A percentile compares a stretch with the other conserved stretches of the same genome.
phyloP scores from a whole-genome alignment of 1,284 basidiomycete species.

The Thecaphora thlaspeos region DNA sequence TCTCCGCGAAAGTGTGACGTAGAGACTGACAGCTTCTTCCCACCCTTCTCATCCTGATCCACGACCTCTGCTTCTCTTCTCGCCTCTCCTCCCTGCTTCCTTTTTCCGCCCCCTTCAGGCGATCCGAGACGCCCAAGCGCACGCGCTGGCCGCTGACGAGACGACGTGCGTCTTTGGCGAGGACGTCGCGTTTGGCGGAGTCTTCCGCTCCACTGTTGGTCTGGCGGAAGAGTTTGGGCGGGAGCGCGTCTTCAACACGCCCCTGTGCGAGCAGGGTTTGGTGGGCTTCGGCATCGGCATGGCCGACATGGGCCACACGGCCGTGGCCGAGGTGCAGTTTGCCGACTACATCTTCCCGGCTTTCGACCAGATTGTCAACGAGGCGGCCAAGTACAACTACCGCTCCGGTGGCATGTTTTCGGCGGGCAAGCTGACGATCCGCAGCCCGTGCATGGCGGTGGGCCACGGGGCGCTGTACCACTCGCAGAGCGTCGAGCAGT shows the following conservation, averaged over 20 bases:
- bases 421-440: slow-evolving; percentile 80
- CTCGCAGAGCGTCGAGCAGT: slow-evolving; percentile 90
- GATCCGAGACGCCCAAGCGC: slow-evolving; percentile 48
- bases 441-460: slow-evolving; percentile 61
- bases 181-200: slow-evolving; percentile 71
- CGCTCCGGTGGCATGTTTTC: slow-evolving; percentile 81
- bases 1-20: too few species aligned
- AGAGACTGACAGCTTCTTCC: slow-evolving; percentile 1
- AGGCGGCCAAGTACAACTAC: slow-evolving; percentile 89
- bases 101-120: slow-evolving; percentile 17
- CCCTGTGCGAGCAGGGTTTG: slow-evolving; percentile 68
- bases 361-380: slow-evolving; percentile 76
- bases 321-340: slow-evolving; percentile 85
- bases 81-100: neutral
- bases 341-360: slow-evolving; percentile 53
- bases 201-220: slow-evolving; percentile 86
- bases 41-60: neutral
- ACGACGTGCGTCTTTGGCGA: slow-evolving; percentile 82
- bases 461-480: slow-evolving; percentile 76
- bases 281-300: slow-evolving; percentile 90
- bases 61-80: neutral
- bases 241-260: slow-evolving; percentile 39
- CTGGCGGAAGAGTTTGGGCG: slow-evolving; percentile 81
- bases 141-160: slow-evolving; percentile 64
- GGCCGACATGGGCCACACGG: slow-evolving; percentile 87